Base-by-base conservation (phyloP, 352 stramenopile genomes). In the Stramenopiles sp. region DNA sequence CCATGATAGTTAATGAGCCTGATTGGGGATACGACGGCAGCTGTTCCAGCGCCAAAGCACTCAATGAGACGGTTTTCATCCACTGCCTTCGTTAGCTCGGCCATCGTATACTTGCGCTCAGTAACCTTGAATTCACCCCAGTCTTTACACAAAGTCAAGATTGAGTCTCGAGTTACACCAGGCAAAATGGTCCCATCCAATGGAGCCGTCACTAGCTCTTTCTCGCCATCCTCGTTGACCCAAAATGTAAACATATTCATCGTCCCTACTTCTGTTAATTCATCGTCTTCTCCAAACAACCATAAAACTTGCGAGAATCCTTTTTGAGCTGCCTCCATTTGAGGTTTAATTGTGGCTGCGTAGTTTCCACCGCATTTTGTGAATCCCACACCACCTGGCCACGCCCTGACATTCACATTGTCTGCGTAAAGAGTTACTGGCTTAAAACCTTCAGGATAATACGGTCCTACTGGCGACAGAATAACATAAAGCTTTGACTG, bases 161-260 rank as follows among this genome's bases (percentile, higher is more conserved):
- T 96, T 78, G 91, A 98, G 84, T 96, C 89, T 67, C 96, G 88
- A 7, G 96, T 99, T 32, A 99, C 95, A 32, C 96, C 96, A 0
- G 96, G 94, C 14, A 99, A 87, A 82, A 99, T 99, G 85, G 98
- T 94, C 14, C 95, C 95, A 30, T 90, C 87, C 30, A 99, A 90
- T 27, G 96, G 93, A 22, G 95, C 89, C 7, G 96, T 99, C 32
- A 98, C 91, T 7, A 99, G 88, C 84, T 98, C 94, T 82, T 93
- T 90, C 82, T 92, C 89, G 81, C 91, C 92, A 1, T 96, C 84
- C 81, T 96, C 90, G 83, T 98, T 97, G 76, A 89, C 88, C 87
- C 93, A 93, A 84, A 97, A 91, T 84, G 98, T 92, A 85, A 99
- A 98, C 67, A 99, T 88, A 88, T 99, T 99, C 96, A 99, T 99